Base-by-base conservation (phyloP, 2,329 filamentous ascomycete genomes). In the Fusarium compactum region DNA sequence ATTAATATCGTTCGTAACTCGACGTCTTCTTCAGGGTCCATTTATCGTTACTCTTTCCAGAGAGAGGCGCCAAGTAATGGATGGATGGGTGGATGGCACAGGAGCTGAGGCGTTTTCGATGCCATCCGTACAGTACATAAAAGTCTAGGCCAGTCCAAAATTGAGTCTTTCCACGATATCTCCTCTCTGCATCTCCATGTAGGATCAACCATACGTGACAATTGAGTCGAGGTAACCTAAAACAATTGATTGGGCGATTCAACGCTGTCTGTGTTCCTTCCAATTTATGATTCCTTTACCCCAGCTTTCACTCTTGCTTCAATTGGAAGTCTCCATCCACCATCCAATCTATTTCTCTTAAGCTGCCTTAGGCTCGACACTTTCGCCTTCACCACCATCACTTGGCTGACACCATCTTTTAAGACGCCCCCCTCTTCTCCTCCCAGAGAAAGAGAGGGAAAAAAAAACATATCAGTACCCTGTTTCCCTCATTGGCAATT, bases 401-500 rank as follows among this genome's bases (percentile, higher is more conserved):
- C 52, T 56, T 71, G 52, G 68, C 57, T 64, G 64, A 70, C 68
- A 69, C 68, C 68, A 71, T 71, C 68, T 69, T 68, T 59, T 30
- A 24, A 34, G 43, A 41, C 54, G 64, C 57, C 61, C 70, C 62
- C 57, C 54, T 62, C 32, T 54, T 30, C 62, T 58, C 51, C n/a
- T 61, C n/a, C 16, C 16, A 40, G 7, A 41, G 24, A 6, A 18
- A 40, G 7, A 41, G 24, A 6, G 16, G 6, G 6, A 22, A 50
- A 45, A 52, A 70, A 72, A 74, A 61, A 68, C 71, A 74, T 75
- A 74, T 73, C 63, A 75, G 64, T 51, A 71, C 63, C 65, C 25
- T 41, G 52, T 57, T 58, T 62, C 47, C 58, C 70, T 41, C 58
- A 52, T 60, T 34, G 38, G 62, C 25, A 58, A 59, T 43, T 51